Evolutionary conservation across 2,329 filamentous ascomycete genomes (phyloP), one percentile per base, ranked within the genome.

Genomic region (Ascosphaera pollenicola): DNA sequence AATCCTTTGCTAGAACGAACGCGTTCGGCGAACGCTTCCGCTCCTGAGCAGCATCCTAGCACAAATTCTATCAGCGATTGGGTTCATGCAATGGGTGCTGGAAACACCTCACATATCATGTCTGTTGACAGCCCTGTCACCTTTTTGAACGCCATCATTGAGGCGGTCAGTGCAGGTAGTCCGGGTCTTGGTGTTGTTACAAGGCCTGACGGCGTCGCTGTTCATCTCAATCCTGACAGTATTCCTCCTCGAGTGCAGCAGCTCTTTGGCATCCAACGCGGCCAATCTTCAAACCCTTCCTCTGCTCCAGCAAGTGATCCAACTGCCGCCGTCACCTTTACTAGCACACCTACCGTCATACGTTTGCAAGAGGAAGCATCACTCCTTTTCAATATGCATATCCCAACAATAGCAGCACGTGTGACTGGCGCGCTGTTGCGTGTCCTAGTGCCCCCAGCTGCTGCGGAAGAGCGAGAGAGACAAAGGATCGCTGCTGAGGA

Each of bases 301-400:
- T 48, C 51, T 34, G 17, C 39, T 19, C 28, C 39, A 21, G 34
- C 41, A 21, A 63, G 66, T 40, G 64, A 66, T 43, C 62, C 62
- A 26, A 65, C 71, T n/a, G 76, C 79, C 47, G 78, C 82, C 10
- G 75, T 85, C 18, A 64, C 73, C 2, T 95, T 95, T 54, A 62
- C 67, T 16, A 66, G 82, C 7, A 70, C 73, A 30, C 66, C 71
- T 7, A 95, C 89, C 1, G 64, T 69, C 40, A 67, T 69, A 39
- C 76, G 89, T 44, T 98, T 91, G 77, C 73, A 80, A 51, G 83
- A 94, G 51, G 91, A 95, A 55, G 77, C 84, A 7, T 75, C 78
- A 45, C 75, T 98, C 55, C 67, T 95, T 1, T 95, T 89, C 55
- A 79, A 80, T 18, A 59, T 64, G 17, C 65, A 61, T 37, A 69